A percentile compares a stretch with the other conserved stretches of the same genome.
phyloP scores from a whole-genome alignment of 345 rosid species.

The Nasturtium officinale region DNA sequence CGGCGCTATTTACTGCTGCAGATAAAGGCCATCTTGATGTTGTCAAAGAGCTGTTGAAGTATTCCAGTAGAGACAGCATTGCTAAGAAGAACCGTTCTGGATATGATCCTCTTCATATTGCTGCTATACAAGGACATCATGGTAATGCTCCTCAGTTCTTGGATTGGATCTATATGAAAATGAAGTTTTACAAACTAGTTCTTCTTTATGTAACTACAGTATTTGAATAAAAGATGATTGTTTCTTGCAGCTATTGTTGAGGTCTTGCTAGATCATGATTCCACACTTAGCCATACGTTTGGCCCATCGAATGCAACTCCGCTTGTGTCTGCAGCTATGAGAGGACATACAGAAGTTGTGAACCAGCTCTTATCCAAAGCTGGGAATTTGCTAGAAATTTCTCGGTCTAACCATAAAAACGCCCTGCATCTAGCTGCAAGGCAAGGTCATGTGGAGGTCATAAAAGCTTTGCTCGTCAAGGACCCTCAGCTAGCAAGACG shows the following conservation, averaged over 20 bases:
- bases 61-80: slow-evolving; percentile 73
- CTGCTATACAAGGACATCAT: slow-evolving; percentile 86
- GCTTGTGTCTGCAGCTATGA: slow-evolving; percentile 82
- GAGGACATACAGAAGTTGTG: slow-evolving; percentile 91
- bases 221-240: slow-evolving; percentile 11
- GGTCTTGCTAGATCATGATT: slow-evolving; percentile 79
- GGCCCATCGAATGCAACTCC: slow-evolving; percentile 90
- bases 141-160: slow-evolving; percentile 52
- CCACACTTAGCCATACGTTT: slow-evolving; percentile 68
- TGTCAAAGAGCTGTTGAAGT: slow-evolving; percentile 79
- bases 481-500: slow-evolving; percentile 91
- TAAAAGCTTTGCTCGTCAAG: slow-evolving; percentile 67
- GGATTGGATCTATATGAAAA: not conserved
- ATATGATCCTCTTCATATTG: slow-evolving; percentile 84
- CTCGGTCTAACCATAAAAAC: slow-evolving; percentile 86
- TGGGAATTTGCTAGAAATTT: slow-evolving; percentile 65
- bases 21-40: slow-evolving; percentile 92
- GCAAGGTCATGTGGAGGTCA: slow-evolving; percentile 81
- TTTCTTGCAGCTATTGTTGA: slow-evolving; percentile 80
- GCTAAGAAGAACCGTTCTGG: slow-evolving; percentile 77
- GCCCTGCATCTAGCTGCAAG: slow-evolving; percentile 92
- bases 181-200: not conserved
- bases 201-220: not conserved
- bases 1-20: slow-evolving; percentile 82
- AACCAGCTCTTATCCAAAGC: slow-evolving; percentile 78